Base-by-base conservation (phyloP, 345 rosid species). In the Pistacia atlantica region DNA sequence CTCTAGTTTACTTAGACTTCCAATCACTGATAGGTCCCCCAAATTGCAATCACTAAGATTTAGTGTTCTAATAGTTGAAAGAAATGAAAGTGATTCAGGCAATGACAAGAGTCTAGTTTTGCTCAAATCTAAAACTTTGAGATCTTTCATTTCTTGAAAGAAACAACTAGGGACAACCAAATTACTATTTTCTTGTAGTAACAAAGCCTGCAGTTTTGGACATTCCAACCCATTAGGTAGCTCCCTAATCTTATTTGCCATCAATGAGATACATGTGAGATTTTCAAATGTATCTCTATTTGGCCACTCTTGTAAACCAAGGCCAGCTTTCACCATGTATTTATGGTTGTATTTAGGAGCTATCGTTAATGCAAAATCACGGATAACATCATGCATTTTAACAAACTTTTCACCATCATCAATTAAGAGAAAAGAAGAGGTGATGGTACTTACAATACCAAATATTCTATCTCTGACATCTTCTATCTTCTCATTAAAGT, bases 211-310 rank as follows among this genome's bases (percentile, higher is more conserved):
- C 33, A 72, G 38, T 22, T 57, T 71, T 71, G 64, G 74, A 33
- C 37, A 57, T 11, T 57, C 33, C 45, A 56, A 35, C 11, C 31
- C 49, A 18, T 56, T 49, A 55, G 49, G 48, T 1, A 70, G 9
- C 63, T 71, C 54, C 0, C n/a, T 10, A 71, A 71, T 71, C 37
- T 38, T 10, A 71, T 56, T 71, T 1, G 4, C 16, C 28, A 70
- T 70, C 49, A 70, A 69, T 69, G 73, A 69, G 73, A 69, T 69
- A 22, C 12, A 14, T 10, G 33, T 66, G 16, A n/a, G 12, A n/a
- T 66, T 25, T 22, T 67, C 37, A 48, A 20, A 46, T n/a, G 31
- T 22, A 9, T 67, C 56, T 8, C 17, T 11, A 6, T 0, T 46
- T 48, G 58, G 38, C 72, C 59, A 68, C 7, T 67, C 58, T 22